Base-by-base conservation (phyloP, 208 protist genomes). In the Trypanosoma rangeli region DNA sequence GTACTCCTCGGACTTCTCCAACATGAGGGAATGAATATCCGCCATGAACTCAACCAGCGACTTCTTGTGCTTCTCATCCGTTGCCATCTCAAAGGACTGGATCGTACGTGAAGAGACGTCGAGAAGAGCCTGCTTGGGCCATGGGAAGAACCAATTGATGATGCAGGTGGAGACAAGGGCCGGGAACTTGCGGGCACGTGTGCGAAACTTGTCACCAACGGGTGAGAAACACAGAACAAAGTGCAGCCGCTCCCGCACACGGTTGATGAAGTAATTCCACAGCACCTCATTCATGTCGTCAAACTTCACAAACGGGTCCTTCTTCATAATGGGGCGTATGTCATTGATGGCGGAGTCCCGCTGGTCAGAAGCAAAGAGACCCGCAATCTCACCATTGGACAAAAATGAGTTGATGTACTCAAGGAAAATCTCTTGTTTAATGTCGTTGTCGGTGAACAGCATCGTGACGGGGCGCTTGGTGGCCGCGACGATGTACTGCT, bases 121-220 rank as follows among this genome's bases (percentile, higher is more conserved):
- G 3, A 93, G 69, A 58, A 99, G 76, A 20, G 96, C 98, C 79
- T 98, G 89, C 71, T 96, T 90, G 18, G 98, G 97, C 98, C 98
- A 99, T 56, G 96, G 94, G 74, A 98, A 96, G 93, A 99, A 99
- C 97, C 98, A 99, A 83, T 99, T 98, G 76, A 99, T 99, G 56
- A 96, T 97, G 79, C 97, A 98, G 35, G 94, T 94, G 63, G 90
- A 97, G 71, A 99, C 97, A 22, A 99, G 85, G 28, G 93, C 97
- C 4, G 98, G 98, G 93, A 99, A 99, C 85, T 98, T 98, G 65
- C 96, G 85, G 18, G 96, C 95, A 33, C 97, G 90, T 3, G 84
- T 92, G 75, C 95, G 86, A 90, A 99, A 99, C 80, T 98, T 97
- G 66, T 98, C 94, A 53, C 97, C 97, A 49, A 98, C 97, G 28